phyloP scores from a whole-genome alignment of 352 stramenopile genomes.

The Blastocystis sp. region DNA sequence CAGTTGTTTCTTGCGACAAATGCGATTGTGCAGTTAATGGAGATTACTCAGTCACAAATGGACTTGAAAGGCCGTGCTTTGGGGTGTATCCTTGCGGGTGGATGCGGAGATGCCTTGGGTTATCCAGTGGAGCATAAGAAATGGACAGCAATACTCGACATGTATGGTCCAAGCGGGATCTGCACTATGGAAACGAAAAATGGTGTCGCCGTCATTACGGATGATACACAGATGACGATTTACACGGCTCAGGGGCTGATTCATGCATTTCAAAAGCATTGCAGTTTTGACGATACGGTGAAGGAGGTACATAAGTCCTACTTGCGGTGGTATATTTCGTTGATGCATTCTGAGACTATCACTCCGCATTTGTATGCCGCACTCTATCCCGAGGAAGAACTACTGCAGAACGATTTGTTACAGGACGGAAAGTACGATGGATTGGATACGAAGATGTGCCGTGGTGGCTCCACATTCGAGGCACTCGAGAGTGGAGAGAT shows the following conservation, averaged over 20 bases:
- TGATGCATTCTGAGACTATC: neutral
- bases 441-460: slow-evolving; percentile 5
- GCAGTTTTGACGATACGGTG: neutral
- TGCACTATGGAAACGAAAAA: neutral
- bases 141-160: neutral
- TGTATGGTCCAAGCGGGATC: slow-evolving; percentile 20
- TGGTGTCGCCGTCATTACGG: neutral
- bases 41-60: too few species aligned
- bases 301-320: slow-evolving; percentile 16
- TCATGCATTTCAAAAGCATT: neutral
- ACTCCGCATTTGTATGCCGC: neutral
- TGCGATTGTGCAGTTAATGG: too few species aligned
- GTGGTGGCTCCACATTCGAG: slow-evolving; percentile 7
- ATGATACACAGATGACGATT: slow-evolving; percentile 28
- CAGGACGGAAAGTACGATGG: neutral
- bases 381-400: neutral
- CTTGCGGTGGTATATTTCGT: neutral
- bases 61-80: too few species aligned
- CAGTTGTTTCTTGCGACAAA: too few species aligned
- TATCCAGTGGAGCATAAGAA: slow-evolving; percentile 35
- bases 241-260: slow-evolving; percentile 4
- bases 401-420: neutral
- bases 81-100: neutral
- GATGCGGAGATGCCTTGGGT: slow-evolving; percentile 1
- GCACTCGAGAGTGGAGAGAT: neutral